These are phyloP conservation scores for Metschnikowia santaceciliae DNA, from an alignment of 805 yeast species.

Conservation along the genomic window DNA sequence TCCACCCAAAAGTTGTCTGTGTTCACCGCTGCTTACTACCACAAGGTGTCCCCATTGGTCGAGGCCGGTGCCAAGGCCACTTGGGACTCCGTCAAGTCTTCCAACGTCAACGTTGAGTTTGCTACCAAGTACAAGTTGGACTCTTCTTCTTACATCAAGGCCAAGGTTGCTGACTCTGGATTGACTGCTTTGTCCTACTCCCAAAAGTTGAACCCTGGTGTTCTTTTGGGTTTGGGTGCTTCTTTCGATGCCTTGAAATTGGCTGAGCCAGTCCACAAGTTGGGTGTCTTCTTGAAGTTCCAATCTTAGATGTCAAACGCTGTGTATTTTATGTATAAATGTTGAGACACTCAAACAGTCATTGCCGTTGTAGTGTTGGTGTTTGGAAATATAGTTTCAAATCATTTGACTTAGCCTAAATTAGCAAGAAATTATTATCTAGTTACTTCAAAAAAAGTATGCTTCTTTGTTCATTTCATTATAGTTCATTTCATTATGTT, in stretches of 20 bases:
- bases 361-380: not conserved
- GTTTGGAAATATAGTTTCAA: not conserved
- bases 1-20: slow-evolving; percentile 84
- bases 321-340: slow-evolving; percentile 6
- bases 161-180: slow-evolving; percentile 95
- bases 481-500: not conserved
- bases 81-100: slow-evolving; percentile 80
- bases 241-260: slow-evolving; percentile 94
- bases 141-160: slow-evolving; percentile 85
- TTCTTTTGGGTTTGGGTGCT: slow-evolving; percentile 94
- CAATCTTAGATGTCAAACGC: slow-evolving; percentile 48
- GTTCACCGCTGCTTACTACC: slow-evolving; percentile 95
- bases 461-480: no score
- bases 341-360: not conserved
- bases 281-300: slow-evolving; percentile 75
- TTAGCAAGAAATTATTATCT: no score
- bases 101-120: slow-evolving; percentile 87
- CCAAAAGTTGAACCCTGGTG: slow-evolving; percentile 94
- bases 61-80: slow-evolving; percentile 99
- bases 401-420: no score
- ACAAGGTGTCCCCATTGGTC: slow-evolving; percentile 83
- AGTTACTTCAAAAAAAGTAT: no score
- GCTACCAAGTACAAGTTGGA: slow-evolving; percentile 95
- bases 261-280: slow-evolving; percentile 95
- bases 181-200: slow-evolving; percentile 90